Conservation (phyloP, 768 basidiomycete genomes). For the Scleroderma bovista region DNA sequence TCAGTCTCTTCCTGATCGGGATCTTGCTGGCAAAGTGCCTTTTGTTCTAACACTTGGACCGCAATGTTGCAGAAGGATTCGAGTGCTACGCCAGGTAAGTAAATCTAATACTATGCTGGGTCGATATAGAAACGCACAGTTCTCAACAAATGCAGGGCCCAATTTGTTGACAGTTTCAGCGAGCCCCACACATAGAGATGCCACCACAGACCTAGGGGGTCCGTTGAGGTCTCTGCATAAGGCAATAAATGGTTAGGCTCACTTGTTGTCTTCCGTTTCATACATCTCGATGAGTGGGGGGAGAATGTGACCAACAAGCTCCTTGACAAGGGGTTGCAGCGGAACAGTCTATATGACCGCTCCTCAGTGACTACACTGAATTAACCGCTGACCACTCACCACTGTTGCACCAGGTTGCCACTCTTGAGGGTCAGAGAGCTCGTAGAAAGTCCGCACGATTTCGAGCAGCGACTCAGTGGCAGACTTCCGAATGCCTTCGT, state of each 20-base stretch:
- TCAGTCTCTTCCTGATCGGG: slow-evolving; percentile 88
- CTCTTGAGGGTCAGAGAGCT: slow-evolving; percentile 72
- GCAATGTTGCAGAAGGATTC: slow-evolving; percentile 78
- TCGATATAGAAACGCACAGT: slow-evolving; percentile 44
- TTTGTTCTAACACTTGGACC: slow-evolving; percentile 84
- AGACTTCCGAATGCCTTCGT: slow-evolving; percentile 95
- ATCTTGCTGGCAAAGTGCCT: slow-evolving; percentile 94
- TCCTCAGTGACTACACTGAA: slow-evolving; percentile 4
- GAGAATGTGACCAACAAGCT: slow-evolving; percentile 72
- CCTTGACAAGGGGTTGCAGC: slow-evolving; percentile 64
- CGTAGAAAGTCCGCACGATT: slow-evolving; percentile 88
- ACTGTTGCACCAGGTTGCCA: slow-evolving; percentile 73
- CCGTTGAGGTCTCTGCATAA: slow-evolving; percentile 12
- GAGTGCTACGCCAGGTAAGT: slow-evolving; percentile 42
- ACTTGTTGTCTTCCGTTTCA: slow-evolving; percentile 96
- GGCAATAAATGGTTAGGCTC: slow-evolving; percentile 31
- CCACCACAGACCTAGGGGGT: slow-evolving; percentile 71
- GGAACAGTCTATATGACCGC: slow-evolving; percentile 34
- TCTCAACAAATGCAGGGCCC: slow-evolving; percentile 81
- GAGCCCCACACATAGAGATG: slow-evolving; percentile 80
- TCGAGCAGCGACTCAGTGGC: slow-evolving; percentile 84
- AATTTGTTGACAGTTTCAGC: slow-evolving; percentile 90
- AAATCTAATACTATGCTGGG: not conserved
- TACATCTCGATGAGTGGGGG: slow-evolving; percentile 81
- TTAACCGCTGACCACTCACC: slow-evolving; percentile 36